Evolutionary conservation across 164 flowering plant species (phyloP).

Genomic region (Sextonia rubra): DNA sequence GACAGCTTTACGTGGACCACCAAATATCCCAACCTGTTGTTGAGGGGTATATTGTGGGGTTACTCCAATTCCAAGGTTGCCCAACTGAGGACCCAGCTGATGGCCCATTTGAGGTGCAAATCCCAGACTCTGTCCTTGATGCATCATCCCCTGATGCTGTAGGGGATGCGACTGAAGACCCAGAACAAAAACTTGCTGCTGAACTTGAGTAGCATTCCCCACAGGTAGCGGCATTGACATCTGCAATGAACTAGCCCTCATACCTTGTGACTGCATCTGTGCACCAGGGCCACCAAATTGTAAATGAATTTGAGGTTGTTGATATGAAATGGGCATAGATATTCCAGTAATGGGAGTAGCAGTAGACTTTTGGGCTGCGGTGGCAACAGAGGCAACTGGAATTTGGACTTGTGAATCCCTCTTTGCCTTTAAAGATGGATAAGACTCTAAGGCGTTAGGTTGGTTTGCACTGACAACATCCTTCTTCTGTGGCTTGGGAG

Average conservation of each 20-base stretch:
- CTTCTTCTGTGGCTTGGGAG: slow-evolving; percentile 58
- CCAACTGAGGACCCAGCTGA: slow-evolving; percentile 60
- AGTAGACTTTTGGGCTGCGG: slow-evolving; percentile 48
- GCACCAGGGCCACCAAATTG: slow-evolving; percentile 66
- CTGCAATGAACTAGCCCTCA: slow-evolving; percentile 38
- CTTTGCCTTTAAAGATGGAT: slow-evolving; percentile 37
- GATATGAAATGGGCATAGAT: slow-evolving; percentile 51
- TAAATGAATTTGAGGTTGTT: slow-evolving; percentile 51
- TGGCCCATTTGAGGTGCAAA: slow-evolving; percentile 58
- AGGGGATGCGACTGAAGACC: slow-evolving; percentile 54
- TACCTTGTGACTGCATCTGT: slow-evolving; percentile 57
- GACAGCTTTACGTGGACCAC: slow-evolving; percentile 58
- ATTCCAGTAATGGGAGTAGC: slow-evolving; percentile 44
- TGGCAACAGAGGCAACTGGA: slow-evolving; percentile 28
- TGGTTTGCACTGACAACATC: slow-evolving; percentile 32
- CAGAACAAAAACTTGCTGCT: slow-evolving; percentile 60
- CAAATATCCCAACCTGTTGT: slow-evolving; percentile 49
- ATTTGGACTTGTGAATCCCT: slow-evolving; percentile 38
- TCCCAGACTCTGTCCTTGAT: slow-evolving; percentile 62
- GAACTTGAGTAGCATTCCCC: slow-evolving; percentile 61
- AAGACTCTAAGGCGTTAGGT: slow-evolving; percentile 33
- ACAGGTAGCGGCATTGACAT: slow-evolving; percentile 48
- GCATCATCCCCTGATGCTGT: slow-evolving; percentile 32
- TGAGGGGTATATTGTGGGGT: slow-evolving; percentile 59
- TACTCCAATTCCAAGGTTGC: slow-evolving; percentile 54